Base-by-base conservation (phyloP, 306 rosid genomes). In the cucumber (Cucumis sativus) region DNA sequence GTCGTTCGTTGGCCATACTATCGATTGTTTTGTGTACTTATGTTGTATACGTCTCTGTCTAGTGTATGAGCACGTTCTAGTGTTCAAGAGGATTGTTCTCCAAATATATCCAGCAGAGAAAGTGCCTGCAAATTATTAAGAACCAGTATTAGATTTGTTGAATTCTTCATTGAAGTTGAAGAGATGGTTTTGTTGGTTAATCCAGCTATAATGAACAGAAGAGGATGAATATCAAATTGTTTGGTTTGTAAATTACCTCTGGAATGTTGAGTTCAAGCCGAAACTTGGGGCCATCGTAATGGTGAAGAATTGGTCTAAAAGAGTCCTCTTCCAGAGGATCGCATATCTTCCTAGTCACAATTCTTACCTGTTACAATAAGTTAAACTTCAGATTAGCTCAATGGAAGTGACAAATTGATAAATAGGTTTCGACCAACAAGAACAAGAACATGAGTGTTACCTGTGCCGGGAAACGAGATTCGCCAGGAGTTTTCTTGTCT, bases 391-490 rank as follows among this genome's bases (percentile, higher is more conserved):
- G 59, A 15, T 49, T 15, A 47, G 37, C 20, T 41, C 54, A 0
- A 41, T 41, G 74, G 59, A 47, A 47, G 23, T 47, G 13, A 49
- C 15, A 2, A 25, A 4, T 14, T 69, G 39, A 69, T 37, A 1
- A 64, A 6, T n/a, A 71, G 40, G 41, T 23, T 47, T 7, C 37
- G 15, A 4, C 39, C 59, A 71, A 43, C 37, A 69, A 40, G 54
- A 59, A 20, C 74, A 67, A 69, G 76, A 74, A 8, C 40, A 57
- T 54, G 75, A 13, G 11, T 6, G 9, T 2, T 61, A 77, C 98
- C 97, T 95, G 98, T 73, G 99, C 97, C 37, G 99, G 98, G 83
- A 95, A 95, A 23, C 99, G 96, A 23, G 97, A 95, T 81, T 95
- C 99, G 10, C 97, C 97, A 0, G 81, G 60, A 68, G 89, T 88